phyloP scores from a whole-genome alignment of 2,329 filamentous ascomycete species.

The Aureobasidium pullulans region DNA sequence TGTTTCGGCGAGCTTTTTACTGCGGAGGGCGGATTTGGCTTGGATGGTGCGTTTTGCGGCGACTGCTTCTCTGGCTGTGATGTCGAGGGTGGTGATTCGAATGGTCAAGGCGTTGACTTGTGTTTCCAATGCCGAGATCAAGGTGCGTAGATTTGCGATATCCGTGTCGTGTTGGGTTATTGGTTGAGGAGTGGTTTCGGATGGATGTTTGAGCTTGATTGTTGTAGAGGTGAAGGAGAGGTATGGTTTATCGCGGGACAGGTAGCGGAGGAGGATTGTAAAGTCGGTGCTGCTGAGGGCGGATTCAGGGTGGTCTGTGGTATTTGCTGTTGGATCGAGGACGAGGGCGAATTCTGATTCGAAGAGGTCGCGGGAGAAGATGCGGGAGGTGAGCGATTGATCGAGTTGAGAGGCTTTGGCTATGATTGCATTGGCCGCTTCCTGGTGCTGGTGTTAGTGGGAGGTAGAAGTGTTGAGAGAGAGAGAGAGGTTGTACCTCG shows the following conservation, averaged over 20 bases:
- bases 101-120: constrained; percentile 59
- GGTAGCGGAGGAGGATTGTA: constrained; percentile 38
- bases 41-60: constrained; percentile 63
- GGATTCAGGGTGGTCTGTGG: constrained; percentile 16
- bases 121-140: constrained; percentile 59
- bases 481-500: constrained; percentile 36
- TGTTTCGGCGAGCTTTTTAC: constrained; percentile 73
- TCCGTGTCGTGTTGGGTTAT: constrained; percentile 74
- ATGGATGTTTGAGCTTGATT: constrained; percentile 63
- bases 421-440: constrained; percentile 35
- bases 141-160: constrained; percentile 70
- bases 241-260: constrained; percentile 42
- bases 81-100: constrained; percentile 43
- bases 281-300: constrained; percentile 31
- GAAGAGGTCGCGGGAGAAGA: constrained; percentile 27
- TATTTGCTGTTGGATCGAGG: not conserved
- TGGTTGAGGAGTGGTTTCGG: constrained; percentile 33
- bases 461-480: not conserved
- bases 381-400: constrained; percentile 27
- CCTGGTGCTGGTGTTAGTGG: constrained; percentile 16
- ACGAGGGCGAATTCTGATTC: constrained; percentile 20
- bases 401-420: constrained; percentile 25
- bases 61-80: constrained; percentile 62
- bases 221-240: constrained; percentile 39
- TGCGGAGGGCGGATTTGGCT: constrained; percentile 71